Evolutionary conservation across 805 yeast genomes (phyloP).

Genomic region (Zygosaccharomyces gambellarensis): DNA sequence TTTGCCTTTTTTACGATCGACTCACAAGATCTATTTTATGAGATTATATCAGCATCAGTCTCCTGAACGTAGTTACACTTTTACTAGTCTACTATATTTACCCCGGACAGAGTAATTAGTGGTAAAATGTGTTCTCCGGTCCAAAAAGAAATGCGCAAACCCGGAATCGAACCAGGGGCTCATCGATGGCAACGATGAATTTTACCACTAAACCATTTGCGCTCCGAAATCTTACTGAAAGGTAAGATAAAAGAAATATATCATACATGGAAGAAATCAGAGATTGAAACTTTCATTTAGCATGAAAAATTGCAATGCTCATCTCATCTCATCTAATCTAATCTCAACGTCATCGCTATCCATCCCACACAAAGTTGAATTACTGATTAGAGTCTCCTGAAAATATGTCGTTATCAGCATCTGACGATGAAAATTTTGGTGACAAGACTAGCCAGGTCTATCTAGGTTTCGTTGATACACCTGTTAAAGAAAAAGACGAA

Average conservation of each 20-base stretch:
- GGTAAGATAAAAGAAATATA: no score
- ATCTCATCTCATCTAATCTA: constrained; percentile 10
- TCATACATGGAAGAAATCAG: background rate
- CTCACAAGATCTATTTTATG: no score
- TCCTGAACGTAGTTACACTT: no score
- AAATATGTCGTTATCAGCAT: constrained; percentile 8
- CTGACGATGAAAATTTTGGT: constrained; percentile 23
- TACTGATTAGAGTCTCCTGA: background rate
- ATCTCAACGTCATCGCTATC: background rate
- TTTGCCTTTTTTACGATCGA: no score
- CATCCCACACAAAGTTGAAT: background rate
- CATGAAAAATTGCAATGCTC: background rate
- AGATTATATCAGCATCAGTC: no score
- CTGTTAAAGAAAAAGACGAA: constrained; percentile 45
- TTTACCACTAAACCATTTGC: constrained; percentile 33
- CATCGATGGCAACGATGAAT: constrained; percentile 33
- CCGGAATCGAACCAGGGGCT: constrained; percentile 34
- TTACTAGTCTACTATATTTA: no score
- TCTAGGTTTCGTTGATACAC: constrained; percentile 63
- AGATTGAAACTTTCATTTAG: background rate
- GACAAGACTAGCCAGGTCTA: constrained; percentile 38
- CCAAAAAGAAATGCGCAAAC: constrained; percentile 21
- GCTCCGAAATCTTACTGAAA: constrained; percentile 6
- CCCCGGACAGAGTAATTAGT: no score
- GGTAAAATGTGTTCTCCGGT: no score